These are phyloP conservation scores for Fusarium agapanthi DNA, from an alignment of 2,329 filamentous ascomycete species.

Conservation along the genomic window DNA sequence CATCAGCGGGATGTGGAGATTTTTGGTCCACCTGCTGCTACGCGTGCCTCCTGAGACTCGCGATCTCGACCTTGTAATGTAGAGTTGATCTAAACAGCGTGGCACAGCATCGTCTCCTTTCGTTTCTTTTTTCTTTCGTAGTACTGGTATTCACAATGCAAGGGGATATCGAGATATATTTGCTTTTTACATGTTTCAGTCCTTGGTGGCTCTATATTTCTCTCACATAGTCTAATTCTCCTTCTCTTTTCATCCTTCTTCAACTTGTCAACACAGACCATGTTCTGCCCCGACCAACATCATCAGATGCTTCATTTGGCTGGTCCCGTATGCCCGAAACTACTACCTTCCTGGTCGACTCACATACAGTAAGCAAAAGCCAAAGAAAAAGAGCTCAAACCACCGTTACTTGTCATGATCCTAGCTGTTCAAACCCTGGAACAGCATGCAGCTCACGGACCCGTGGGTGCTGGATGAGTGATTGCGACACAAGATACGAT, in stretches of 20 bases:
- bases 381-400: neutral
- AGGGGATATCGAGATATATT: neutral
- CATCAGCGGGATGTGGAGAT: constrained; percentile 26
- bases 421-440: constrained; percentile 10
- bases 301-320: constrained; percentile 4
- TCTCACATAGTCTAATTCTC: neutral
- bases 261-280: neutral
- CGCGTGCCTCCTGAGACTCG: constrained; percentile 2
- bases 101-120: neutral
- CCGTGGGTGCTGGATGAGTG: neutral
- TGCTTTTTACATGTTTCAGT: constrained; percentile 12
- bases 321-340: constrained; percentile 12
- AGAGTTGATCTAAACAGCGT: constrained; percentile 6
- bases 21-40: constrained; percentile 1
- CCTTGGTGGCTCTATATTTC: neutral
- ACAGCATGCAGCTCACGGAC: constrained; percentile 3
- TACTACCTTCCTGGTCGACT: constrained; percentile 11
- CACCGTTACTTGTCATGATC: constrained; percentile 13
- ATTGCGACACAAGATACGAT: constrained; percentile 7
- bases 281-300: neutral
- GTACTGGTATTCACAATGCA: neutral
- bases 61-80: constrained; percentile 8
- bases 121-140: neutral
- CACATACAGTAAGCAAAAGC: neutral
- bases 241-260: neutral